A percentile compares a stretch with the other conserved stretches of the same genome.
These are phyloP conservation scores for Hypomontagnella monticulosa DNA, from an alignment of 495 filamentous ascomycete species.

Conservation along the genomic window DNA sequence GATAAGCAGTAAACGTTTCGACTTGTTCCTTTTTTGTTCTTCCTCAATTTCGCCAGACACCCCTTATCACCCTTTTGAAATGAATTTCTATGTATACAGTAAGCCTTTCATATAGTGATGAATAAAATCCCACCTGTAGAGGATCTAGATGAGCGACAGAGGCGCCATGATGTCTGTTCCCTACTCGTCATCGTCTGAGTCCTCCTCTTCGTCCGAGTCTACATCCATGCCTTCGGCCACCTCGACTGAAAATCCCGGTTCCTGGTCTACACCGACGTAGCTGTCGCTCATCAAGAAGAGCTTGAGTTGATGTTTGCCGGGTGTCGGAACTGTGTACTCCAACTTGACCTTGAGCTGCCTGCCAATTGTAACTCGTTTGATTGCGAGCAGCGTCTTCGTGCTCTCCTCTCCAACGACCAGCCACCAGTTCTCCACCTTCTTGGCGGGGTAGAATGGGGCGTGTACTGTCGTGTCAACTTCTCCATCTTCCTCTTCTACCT, in stretches of 20 bases:
- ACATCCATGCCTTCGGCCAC: slow-evolving; percentile 96
- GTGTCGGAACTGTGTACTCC: slow-evolving; percentile 86
- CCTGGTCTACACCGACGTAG: slow-evolving; percentile 97
- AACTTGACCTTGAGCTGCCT: slow-evolving; percentile 78
- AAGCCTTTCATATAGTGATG: slow-evolving; percentile 40
- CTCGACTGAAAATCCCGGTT: slow-evolving; percentile 83
- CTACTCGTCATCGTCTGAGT: slow-evolving; percentile 67
- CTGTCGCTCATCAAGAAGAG: slow-evolving; percentile 97
- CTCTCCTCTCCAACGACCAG: slow-evolving; percentile 93
- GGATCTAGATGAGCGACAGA: neutral
- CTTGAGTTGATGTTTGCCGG: slow-evolving; percentile 87
- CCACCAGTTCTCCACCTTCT: slow-evolving; percentile 98
- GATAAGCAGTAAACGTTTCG: slow-evolving; percentile 20
- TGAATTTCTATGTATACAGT: slow-evolving; percentile 46
- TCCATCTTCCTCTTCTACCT: slow-evolving; percentile 72
- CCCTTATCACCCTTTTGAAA: slow-evolving; percentile 19
- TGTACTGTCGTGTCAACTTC: slow-evolving; percentile 88
- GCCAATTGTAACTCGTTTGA: slow-evolving; percentile 92
- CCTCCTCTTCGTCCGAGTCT: slow-evolving; percentile 85
- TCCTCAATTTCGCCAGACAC: slow-evolving; percentile 25
- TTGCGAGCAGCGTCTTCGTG: slow-evolving; percentile 84
- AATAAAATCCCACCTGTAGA: slow-evolving; percentile 34
- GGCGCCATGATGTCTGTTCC: slow-evolving; percentile 4
- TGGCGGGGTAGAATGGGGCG: slow-evolving; percentile 90
- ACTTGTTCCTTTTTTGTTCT: slow-evolving; percentile 22